Base-by-base conservation (phyloP, 2,329 filamentous ascomycete genomes). In the Aspergillus sp. region DNA sequence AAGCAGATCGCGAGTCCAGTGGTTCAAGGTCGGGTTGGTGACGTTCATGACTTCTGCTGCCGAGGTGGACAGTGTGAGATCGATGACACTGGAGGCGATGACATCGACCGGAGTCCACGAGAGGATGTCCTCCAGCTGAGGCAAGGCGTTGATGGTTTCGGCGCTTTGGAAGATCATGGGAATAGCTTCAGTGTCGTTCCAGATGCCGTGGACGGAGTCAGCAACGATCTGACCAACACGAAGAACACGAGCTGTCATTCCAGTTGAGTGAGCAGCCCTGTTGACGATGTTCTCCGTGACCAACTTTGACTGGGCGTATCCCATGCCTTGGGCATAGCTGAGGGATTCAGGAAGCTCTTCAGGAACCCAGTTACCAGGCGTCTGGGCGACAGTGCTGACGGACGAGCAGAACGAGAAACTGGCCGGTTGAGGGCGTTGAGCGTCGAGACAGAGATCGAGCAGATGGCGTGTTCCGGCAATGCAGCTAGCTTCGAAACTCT, bases 401-500 rank as follows among this genome's bases (percentile, higher is more conserved):
- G 73, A 76, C 6, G 73, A 76, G 51, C 74, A 72, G 51, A 77
- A 76, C 44, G 73, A 63, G 46, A 78, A 71, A 4, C 59, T 60
- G 5, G 67, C 66, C 4, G 67, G 65, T 0, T 46, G 48, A 5
- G 56, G 57, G 5, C 57, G 47, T 26, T 57, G 50, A 2, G 60
- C 50, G 32, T 52, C 54, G 0, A 71, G 59, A 38, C 62, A 68
- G 9, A 71, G 54, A 39, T 64, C 53, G 33, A 70, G 60, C 8
- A 66, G 52, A 47, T 79, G 72, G 7, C 61, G 62, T 7, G 78
- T 61, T 27, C 70, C 74, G 4, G 67, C 62, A 29, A 83, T 73
- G 49, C 75, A 74, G 47, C 78, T 73, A 32, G 69, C 67, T 37
- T 71, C 71, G 52, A 84, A 84, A 46, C 73, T 78, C 32, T 62